These are phyloP conservation scores for Noccaea bulbosa DNA, from an alignment of 345 rosid species.

Conservation along the genomic window DNA sequence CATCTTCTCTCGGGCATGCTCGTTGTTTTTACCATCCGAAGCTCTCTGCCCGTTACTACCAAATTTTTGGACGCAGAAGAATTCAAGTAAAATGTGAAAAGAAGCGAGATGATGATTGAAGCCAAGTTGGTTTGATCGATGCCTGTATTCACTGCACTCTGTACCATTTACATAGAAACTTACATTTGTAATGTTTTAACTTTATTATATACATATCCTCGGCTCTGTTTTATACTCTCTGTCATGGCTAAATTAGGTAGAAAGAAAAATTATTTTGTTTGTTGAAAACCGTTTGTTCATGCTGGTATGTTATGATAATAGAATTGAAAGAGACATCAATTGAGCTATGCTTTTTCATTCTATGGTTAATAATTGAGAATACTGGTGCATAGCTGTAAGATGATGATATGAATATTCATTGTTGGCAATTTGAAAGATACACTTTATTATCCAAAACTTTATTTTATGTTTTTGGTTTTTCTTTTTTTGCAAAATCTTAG, in stretches of 20 bases:
- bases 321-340: conserved; percentile 2
- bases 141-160: conserved; percentile 20
- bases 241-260: conserved; percentile 8
- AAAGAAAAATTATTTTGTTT: neutral
- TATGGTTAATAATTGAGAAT: neutral
- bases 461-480: neutral
- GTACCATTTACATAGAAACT: conserved; percentile 38
- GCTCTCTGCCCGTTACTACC: conserved; percentile 44
- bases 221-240: conserved; percentile 19
- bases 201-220: conserved; percentile 14
- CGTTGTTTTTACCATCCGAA: conserved; percentile 44
- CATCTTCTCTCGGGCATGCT: conserved; percentile 42
- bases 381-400: neutral
- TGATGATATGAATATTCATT: neutral
- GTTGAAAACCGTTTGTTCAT: conserved; percentile 22
- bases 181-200: conserved; percentile 35
- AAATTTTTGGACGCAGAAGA: conserved; percentile 41
- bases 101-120: conserved; percentile 37
- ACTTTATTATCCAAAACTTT: neutral
- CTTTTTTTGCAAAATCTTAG: conserved; percentile 18
- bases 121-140: conserved; percentile 41
- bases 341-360: neutral
- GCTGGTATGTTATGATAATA: neutral
- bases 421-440: neutral
- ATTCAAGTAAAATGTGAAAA: conserved; percentile 25